Conservation (phyloP, 2,329 filamentous ascomycete species). For the Cordyceps cicadae region DNA sequence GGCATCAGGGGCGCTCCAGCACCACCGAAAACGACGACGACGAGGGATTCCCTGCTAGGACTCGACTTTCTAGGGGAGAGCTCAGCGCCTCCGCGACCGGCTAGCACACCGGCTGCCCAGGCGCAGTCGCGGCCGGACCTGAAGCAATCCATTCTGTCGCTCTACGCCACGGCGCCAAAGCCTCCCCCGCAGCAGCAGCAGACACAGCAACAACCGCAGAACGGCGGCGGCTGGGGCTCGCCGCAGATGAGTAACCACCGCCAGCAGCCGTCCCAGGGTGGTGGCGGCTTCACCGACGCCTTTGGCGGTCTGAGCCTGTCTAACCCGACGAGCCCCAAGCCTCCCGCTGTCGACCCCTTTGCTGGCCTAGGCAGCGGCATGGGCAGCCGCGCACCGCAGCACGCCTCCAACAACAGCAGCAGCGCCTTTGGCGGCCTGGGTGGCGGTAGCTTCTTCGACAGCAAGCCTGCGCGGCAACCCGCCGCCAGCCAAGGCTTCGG, state of each 20-base stretch:
- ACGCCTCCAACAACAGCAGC: constrained; percentile 29
- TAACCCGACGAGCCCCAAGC: constrained; percentile 34
- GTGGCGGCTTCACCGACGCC: constrained; percentile 60
- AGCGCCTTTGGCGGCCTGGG: constrained; percentile 48
- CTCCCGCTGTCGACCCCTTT: constrained; percentile 45
- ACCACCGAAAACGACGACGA: constrained; percentile 59
- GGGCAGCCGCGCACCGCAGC: constrained; percentile 26
- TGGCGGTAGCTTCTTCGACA: constrained; percentile 78
- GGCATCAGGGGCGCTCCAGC: constrained; percentile 38
- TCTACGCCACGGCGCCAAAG: constrained; percentile 80
- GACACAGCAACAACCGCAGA: constrained; percentile 42
- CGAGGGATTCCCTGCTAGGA: constrained; percentile 84
- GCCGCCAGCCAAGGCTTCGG: background rate
- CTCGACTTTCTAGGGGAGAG: constrained; percentile 83
- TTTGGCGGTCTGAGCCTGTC: constrained; percentile 45
- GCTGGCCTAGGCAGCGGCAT: constrained; percentile 44
- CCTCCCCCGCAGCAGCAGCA: constrained; percentile 53
- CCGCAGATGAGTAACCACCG: constrained; percentile 38
- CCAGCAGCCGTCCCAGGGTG: background rate
- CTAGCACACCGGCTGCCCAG: constrained; percentile 62
- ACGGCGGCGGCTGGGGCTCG: constrained; percentile 60
- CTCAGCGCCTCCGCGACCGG: constrained; percentile 66
- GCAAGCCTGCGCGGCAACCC: constrained; percentile 42
- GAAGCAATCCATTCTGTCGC: constrained; percentile 92
- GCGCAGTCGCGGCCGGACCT: constrained; percentile 79